Evolutionary conservation across 192 early-diverging fungal species (phyloP).

Genomic region (Umbelopsis ramanniana): DNA sequence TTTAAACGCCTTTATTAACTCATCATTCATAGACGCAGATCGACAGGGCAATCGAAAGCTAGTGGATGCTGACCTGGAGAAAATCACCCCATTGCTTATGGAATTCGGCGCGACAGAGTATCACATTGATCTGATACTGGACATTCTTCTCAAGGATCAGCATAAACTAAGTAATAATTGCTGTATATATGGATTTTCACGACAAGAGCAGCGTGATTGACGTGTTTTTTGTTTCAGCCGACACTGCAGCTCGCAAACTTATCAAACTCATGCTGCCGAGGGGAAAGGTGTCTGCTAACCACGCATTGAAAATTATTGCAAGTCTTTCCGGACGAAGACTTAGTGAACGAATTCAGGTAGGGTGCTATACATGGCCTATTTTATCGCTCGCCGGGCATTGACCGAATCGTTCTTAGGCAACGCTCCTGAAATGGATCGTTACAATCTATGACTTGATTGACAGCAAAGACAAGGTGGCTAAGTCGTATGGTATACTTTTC

Average conservation of each 20-base stretch:
- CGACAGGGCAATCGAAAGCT: slow-evolving; percentile 7
- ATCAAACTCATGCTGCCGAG: slow-evolving; percentile 18
- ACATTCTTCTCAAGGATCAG: slow-evolving; percentile 11
- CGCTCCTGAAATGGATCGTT: slow-evolving; percentile 53
- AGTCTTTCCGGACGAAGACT: slow-evolving; percentile 2
- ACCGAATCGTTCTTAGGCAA: slow-evolving; percentile 29
- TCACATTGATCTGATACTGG: slow-evolving; percentile 15
- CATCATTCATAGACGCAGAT: background rate
- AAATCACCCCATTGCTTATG: slow-evolving; percentile 12
- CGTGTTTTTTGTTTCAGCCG: background rate
- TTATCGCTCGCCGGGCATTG: background rate
- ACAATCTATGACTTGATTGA: slow-evolving; percentile 53
- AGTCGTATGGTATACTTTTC: slow-evolving; percentile 56
- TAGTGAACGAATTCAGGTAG: slow-evolving; percentile 1
- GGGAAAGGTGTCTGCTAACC: background rate
- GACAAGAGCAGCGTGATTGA: background rate
- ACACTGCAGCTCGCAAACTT: slow-evolving; percentile 4
- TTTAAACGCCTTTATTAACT: background rate
- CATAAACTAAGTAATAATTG: slow-evolving; percentile 11
- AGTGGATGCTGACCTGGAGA: slow-evolving; percentile 19
- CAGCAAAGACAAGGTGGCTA: slow-evolving; percentile 41
- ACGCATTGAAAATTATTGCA: slow-evolving; percentile 9
- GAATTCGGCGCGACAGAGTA: slow-evolving; percentile 20
- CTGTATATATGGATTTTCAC: too few species aligned
- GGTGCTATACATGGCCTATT: background rate